Percentiles rank a stretch among this genome's conserved stretches.
Evolutionary conservation across 441 rosid species (phyloP).

Genomic region (Adansonia gregorii): DNA sequence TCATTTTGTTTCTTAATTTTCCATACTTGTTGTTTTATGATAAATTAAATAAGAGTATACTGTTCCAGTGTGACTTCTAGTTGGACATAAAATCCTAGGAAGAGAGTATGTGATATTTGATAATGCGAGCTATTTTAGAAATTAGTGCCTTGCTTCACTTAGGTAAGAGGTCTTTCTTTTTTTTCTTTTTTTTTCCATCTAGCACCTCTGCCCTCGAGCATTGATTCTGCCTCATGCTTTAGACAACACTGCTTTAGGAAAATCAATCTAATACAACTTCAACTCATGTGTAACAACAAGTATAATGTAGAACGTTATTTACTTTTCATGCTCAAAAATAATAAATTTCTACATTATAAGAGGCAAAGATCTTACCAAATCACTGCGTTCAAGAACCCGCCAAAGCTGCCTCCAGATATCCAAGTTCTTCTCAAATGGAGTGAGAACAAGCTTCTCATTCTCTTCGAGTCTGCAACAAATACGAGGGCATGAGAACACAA

Average conservation of each 20-base stretch:
- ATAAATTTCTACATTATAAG: neutral
- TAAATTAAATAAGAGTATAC: neutral
- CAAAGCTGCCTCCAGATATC: conserved; percentile 99
- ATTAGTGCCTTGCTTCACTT: neutral
- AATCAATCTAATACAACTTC: neutral
- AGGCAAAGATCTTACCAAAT: conserved; percentile 58
- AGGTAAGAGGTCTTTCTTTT: no score
- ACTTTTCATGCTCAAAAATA: neutral
- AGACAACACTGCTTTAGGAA: neutral
- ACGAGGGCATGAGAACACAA: conserved; percentile 11
- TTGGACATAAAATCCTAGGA: neutral
- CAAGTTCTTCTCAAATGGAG: conserved; percentile 94
- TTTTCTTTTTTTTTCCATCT: neutral
- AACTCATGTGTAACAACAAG: neutral
- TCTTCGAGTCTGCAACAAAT: conserved; percentile 75
- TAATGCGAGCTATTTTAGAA: neutral
- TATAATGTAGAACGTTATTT: neutral
- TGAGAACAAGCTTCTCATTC: conserved; percentile 88
- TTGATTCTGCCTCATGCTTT: neutral
- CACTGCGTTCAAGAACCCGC: conserved; percentile 97
- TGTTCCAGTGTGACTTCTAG: neutral
- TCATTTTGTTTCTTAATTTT: neutral
- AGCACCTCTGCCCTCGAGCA: neutral
- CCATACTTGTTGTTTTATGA: neutral
- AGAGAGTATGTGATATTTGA: neutral